A percentile compares a stretch with the other conserved stretches of the same genome.
Conservation (phyloP, 306 rosid genomes). For the peach (Prunus persica) region DNA sequence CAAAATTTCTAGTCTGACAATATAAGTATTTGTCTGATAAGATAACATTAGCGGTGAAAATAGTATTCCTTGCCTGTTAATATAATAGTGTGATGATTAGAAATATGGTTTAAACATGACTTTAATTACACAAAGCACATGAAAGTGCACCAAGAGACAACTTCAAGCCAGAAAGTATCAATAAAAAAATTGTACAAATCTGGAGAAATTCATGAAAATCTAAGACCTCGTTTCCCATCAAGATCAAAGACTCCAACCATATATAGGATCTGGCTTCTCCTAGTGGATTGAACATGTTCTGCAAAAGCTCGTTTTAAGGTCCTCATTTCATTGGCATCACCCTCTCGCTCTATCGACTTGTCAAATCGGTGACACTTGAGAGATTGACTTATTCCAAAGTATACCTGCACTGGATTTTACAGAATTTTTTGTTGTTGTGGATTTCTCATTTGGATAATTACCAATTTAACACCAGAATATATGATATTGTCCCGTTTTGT, state of each 20-base stretch:
- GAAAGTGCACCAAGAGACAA: not conserved
- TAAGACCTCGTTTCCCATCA: slow-evolving; percentile 49
- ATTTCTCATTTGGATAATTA: too few relatives aligned
- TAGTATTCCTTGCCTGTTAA: too few relatives aligned
- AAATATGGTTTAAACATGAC: too few relatives aligned
- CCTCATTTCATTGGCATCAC: slow-evolving; percentile 15
- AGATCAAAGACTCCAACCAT: slow-evolving; percentile 57
- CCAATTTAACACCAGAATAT: too few relatives aligned
- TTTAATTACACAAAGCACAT: not conserved
- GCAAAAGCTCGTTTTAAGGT: slow-evolving; percentile 42
- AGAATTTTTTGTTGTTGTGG: not conserved
- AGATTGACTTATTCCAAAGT: not conserved
- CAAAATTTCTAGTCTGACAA: not conserved
- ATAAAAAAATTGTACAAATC: slow-evolving; percentile 14
- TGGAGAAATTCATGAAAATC: slow-evolving; percentile 54
- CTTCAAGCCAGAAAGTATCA: not conserved
- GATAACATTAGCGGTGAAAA: too few relatives aligned
- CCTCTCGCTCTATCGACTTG: slow-evolving; percentile 20
- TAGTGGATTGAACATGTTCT: slow-evolving; percentile 37
- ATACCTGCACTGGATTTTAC: not conserved
- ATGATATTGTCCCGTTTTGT: too few relatives aligned
- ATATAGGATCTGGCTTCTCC: slow-evolving; percentile 46
- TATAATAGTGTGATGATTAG: too few relatives aligned
- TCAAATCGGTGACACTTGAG: slow-evolving; percentile 12
- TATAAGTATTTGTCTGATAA: not conserved